These are phyloP conservation scores for Colletotrichum paranaense DNA, from an alignment of 2,329 filamentous ascomycete species.

Conservation along the genomic window DNA sequence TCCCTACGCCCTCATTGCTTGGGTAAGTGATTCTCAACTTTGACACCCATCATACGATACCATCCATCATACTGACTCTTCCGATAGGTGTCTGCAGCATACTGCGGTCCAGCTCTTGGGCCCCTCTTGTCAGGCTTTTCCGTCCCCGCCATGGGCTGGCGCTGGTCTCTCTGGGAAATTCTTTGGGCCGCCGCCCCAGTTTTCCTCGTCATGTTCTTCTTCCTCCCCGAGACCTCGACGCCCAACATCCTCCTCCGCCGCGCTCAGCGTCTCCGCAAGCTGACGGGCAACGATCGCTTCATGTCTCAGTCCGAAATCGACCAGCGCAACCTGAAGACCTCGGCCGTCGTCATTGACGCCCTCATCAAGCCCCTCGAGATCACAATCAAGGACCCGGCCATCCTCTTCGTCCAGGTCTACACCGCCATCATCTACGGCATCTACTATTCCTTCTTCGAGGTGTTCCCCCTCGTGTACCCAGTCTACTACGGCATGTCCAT, in stretches of 20 bases:
- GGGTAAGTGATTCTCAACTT: constrained; percentile 48
- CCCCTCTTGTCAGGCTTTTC: constrained; percentile 71
- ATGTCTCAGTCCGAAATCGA: constrained; percentile 74
- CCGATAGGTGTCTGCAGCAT: constrained; percentile 47
- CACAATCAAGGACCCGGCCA: constrained; percentile 69
- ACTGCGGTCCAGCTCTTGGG: constrained; percentile 63
- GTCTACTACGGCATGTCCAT: constrained; percentile 69
- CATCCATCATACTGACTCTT: neutral
- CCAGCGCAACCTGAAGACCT: constrained; percentile 62
- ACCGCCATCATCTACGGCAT: constrained; percentile 71
- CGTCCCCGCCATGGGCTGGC: constrained; percentile 67
- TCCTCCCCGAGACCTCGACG: constrained; percentile 72
- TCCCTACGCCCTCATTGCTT: constrained; percentile 69
- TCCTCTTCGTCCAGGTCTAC: constrained; percentile 72
- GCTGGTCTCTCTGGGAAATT: constrained; percentile 74
- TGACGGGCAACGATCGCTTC: constrained; percentile 67
- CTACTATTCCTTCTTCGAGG: constrained; percentile 73
- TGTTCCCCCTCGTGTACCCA: constrained; percentile 73
- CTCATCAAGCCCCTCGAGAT: constrained; percentile 72
- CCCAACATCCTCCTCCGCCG: constrained; percentile 71
- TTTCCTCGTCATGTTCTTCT: constrained; percentile 69
- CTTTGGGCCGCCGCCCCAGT: constrained; percentile 70
- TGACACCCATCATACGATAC: neutral
- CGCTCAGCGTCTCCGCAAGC: constrained; percentile 68
- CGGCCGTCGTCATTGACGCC: constrained; percentile 62